Percentiles rank a stretch among this genome's conserved stretches.
Evolutionary conservation across 805 yeast genomes (phyloP).

Genomic region (Pichia deserticola): DNA sequence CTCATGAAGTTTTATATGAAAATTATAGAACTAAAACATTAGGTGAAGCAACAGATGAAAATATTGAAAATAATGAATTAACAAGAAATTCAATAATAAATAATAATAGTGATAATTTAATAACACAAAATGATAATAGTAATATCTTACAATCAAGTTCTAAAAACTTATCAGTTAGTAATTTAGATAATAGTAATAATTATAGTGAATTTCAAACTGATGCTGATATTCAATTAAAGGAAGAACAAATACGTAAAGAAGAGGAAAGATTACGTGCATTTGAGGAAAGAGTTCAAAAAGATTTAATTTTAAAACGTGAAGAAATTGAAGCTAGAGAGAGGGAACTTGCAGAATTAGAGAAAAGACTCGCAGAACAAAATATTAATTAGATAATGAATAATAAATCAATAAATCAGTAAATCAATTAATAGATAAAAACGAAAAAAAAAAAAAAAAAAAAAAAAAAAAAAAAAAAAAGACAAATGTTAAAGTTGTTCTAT

Average conservation of each 20-base stretch:
- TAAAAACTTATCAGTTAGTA: neutral
- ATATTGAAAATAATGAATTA: neutral
- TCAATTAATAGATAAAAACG: too few species aligned
- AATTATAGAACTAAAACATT: conserved; percentile 68
- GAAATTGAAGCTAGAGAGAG: conserved; percentile 80
- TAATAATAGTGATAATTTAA: neutral
- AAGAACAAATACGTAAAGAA: conserved; percentile 82
- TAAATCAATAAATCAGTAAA: too few species aligned
- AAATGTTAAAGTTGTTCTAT: too few species aligned
- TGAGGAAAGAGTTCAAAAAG: conserved; percentile 86
- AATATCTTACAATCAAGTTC: conserved; percentile 8
- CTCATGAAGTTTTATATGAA: conserved; percentile 83
- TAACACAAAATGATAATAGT: neutral
- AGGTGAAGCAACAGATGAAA: conserved; percentile 10
- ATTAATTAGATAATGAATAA: neutral
- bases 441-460: too few species aligned
- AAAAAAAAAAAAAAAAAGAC: too few species aligned
- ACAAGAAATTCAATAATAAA: neutral
- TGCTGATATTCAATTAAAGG: conserved; percentile 38
- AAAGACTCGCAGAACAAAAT: conserved; percentile 29
- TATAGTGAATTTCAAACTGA: neutral
- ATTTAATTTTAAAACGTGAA: conserved; percentile 68
- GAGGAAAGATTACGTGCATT: conserved; percentile 82
- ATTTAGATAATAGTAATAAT: neutral
- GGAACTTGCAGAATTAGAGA: conserved; percentile 71